Base-by-base conservation (phyloP, 2,329 filamentous ascomycete genomes). In the Colletotrichum magnum region DNA sequence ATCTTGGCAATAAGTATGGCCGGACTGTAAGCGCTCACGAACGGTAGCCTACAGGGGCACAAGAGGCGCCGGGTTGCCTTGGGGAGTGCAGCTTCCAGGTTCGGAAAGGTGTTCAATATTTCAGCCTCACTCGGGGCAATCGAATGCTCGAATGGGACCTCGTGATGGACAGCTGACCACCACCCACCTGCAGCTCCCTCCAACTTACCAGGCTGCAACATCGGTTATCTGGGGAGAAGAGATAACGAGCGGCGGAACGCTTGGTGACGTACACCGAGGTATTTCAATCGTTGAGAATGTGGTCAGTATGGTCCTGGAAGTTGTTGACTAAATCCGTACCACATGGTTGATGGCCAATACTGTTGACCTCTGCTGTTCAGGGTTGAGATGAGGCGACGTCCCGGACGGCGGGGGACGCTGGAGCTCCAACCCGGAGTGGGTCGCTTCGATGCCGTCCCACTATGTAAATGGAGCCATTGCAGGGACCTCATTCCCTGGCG, bases 61-160 rank as follows among this genome's bases (percentile, higher is more conserved):
- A 3, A 9, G 9, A 21, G 10, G 6, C 15, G 18, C 45, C 16
- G 5, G 18, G 15, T 48, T 48, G 18, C 45, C 15, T n/a, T 48
- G 9, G n/a, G n/a, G 7, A 6, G 9, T 16, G 15, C 45, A 18
- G 45, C 45, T 18, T 16, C 45, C n/a, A 48, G 16, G 45, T 18
- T 5, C 12, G 41, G 41, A n/a, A 15, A 43, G 41, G 41, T 10
- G 18, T 5, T 5, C 45, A 48, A 48, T 48, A 48, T 24, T 48
- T 48, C 45, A 48, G 45, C 45, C 45, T 48, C 45, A 48, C 45
- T 48, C 45, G 45, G 45, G 45, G 18, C 45, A 21, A 48, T 48
- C 21, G 9, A 48, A n/a, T 18, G 45, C 45, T 48, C n/a, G 45
- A 48, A 21, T 18, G 45, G 18, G 7, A n/a, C 18, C n/a, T 6